These are phyloP conservation scores for Evernia prunastri DNA, from an alignment of 495 filamentous ascomycete genomes.

Conservation along the genomic window DNA sequence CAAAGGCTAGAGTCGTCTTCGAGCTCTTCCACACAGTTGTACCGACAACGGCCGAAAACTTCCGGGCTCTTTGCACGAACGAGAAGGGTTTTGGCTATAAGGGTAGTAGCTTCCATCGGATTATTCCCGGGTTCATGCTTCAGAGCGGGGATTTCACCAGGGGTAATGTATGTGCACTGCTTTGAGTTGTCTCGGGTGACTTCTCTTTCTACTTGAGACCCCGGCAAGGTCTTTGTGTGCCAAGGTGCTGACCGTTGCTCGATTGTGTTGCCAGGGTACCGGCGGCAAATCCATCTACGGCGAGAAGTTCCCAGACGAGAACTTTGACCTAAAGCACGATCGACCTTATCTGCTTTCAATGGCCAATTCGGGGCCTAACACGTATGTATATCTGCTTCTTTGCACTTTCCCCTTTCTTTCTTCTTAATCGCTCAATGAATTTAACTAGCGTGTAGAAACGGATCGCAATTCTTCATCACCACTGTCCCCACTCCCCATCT, in stretches of 20 bases:
- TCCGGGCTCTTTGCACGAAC: slow-evolving; percentile 30
- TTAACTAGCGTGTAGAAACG: slow-evolving; percentile 21
- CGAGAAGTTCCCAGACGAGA: slow-evolving; percentile 79
- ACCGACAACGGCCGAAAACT: slow-evolving; percentile 60
- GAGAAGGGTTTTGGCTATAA: slow-evolving; percentile 54
- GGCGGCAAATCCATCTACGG: slow-evolving; percentile 86
- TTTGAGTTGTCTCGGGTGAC: neutral
- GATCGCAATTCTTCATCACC: slow-evolving; percentile 75
- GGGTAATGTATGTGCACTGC: slow-evolving; percentile 36
- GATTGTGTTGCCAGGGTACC: slow-evolving; percentile 53
- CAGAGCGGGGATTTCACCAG: slow-evolving; percentile 48
- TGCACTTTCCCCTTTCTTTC: neutral
- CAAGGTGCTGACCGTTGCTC: neutral
- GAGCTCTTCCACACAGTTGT: slow-evolving; percentile 2
- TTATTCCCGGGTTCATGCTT: slow-evolving; percentile 48
- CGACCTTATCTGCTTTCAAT: slow-evolving; percentile 65
- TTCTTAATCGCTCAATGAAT: neutral
- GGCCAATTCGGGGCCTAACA: slow-evolving; percentile 78
- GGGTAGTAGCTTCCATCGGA: slow-evolving; percentile 30
- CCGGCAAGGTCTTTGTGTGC: neutral
- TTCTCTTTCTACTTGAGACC: neutral
- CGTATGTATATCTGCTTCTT: slow-evolving; percentile 26
- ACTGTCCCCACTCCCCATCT: slow-evolving; percentile 66
- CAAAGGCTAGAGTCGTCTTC: slow-evolving; percentile 10
- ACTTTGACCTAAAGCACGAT: slow-evolving; percentile 61